Evolutionary conservation across 2,329 filamentous ascomycete species (phyloP).

Genomic region (Huntiella moniliformis): DNA sequence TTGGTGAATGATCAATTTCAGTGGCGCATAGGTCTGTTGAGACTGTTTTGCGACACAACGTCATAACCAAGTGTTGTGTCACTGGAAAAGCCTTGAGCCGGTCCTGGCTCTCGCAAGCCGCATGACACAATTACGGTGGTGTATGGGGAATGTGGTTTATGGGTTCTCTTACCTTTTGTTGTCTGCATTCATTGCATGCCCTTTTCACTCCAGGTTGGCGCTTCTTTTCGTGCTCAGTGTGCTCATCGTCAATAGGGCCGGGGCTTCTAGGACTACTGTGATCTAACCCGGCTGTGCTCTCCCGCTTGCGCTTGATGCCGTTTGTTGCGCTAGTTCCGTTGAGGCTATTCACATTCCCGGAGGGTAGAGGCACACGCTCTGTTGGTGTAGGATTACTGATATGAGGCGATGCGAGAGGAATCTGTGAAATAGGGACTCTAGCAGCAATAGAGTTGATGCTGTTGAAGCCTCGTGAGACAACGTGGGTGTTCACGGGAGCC

Average conservation of each 20-base stretch:
- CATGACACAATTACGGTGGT: neutral
- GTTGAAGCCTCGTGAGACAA: conserved; percentile 5
- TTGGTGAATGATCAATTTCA: neutral
- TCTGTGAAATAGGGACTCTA: too few relatives aligned
- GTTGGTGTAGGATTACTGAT: too few relatives aligned
- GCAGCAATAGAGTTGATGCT: neutral
- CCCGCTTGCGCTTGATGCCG: conserved; percentile 44
- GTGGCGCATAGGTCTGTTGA: neutral
- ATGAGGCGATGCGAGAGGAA: too few relatives aligned
- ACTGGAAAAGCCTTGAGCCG: neutral
- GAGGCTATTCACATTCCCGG: neutral
- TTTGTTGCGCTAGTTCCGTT: conserved; percentile 16
- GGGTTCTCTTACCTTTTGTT: conserved; percentile 47
- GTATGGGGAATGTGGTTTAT: neutral
- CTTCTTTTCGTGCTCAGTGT: conserved; percentile 37
- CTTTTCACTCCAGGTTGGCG: conserved; percentile 54
- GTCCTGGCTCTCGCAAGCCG: neutral
- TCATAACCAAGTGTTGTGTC: neutral
- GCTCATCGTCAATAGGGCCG: conserved; percentile 37
- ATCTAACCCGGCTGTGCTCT: conserved; percentile 30
- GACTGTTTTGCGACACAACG: too few relatives aligned
- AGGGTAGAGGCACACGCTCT: too few relatives aligned
- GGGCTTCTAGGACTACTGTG: conserved; percentile 40
- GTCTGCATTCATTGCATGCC: conserved; percentile 68
- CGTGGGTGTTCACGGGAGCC: conserved; percentile 6